Evolutionary conservation across 805 yeast species (phyloP).

Genomic region (Metschnikowia shivogae): DNA sequence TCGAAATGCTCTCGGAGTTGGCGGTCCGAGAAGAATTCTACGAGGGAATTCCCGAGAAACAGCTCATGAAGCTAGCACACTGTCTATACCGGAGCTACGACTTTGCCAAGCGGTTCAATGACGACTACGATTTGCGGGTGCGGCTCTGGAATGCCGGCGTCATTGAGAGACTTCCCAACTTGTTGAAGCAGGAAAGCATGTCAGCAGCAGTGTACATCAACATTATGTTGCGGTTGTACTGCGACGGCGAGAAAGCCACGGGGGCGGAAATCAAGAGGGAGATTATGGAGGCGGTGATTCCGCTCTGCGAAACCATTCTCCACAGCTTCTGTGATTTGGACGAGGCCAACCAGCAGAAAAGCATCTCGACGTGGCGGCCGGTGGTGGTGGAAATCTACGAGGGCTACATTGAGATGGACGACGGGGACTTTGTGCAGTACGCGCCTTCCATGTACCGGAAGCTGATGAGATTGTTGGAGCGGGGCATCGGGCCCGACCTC

Average conservation of each 20-base stretch:
- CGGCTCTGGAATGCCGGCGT: slow-evolving; percentile 88
- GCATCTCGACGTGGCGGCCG: slow-evolving; percentile 83
- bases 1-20: slow-evolving; percentile 78
- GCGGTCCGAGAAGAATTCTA: slow-evolving; percentile 69
- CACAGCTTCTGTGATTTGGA: slow-evolving; percentile 68
- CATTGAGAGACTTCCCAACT: slow-evolving; percentile 87
- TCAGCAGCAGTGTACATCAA: slow-evolving; percentile 84
- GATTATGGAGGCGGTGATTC: slow-evolving; percentile 51
- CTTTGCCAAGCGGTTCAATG: slow-evolving; percentile 85
- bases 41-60: slow-evolving; percentile 59
- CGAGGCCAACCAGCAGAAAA: slow-evolving; percentile 73
- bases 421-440: slow-evolving; percentile 57
- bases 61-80: slow-evolving; percentile 56
- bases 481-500: slow-evolving; percentile 57
- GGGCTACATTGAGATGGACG: slow-evolving; percentile 75
- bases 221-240: slow-evolving; percentile 73
- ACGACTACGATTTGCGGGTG: slow-evolving; percentile 82
- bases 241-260: slow-evolving; percentile 53
- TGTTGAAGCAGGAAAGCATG: slow-evolving; percentile 86
- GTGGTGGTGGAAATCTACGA: slow-evolving; percentile 84
- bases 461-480: slow-evolving; percentile 56
- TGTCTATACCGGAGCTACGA: slow-evolving; percentile 65
- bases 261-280: slow-evolving; percentile 42
- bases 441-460: slow-evolving; percentile 59
- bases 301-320: slow-evolving; percentile 68